Evolutionary conservation across 176 grass and related monocot species (phyloP).

Genomic region (Hordeum marinum): DNA sequence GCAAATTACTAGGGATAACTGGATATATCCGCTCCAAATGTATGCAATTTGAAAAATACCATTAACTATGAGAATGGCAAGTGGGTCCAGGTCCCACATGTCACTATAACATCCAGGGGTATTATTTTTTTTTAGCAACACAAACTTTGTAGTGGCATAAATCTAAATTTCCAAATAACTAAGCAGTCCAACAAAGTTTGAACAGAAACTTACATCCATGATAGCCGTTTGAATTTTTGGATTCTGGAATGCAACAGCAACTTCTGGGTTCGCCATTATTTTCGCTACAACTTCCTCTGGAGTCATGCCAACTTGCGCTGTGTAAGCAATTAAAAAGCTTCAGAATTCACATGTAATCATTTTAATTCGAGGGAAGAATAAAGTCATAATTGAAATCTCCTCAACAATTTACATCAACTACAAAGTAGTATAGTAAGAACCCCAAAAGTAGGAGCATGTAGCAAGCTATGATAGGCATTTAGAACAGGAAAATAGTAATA

Average conservation of each 20-base stretch:
- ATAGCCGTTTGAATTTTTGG: constrained; percentile 98
- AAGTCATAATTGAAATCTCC: neutral
- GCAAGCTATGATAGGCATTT: neutral
- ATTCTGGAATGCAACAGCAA: constrained; percentile 92
- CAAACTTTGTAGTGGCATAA: neutral
- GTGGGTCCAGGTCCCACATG: too few relatives aligned
- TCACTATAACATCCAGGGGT: too few relatives aligned
- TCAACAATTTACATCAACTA: neutral
- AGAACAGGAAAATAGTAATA: neutral
- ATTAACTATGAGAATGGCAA: neutral
- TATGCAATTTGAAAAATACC: neutral
- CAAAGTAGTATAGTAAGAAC: neutral
- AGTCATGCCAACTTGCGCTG: constrained; percentile 93
- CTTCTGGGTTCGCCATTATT: constrained; percentile 97
- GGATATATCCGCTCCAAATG: neutral
- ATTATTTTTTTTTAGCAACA: too few relatives aligned
- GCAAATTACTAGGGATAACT: constrained; percentile 18
- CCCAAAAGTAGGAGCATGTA: neutral
- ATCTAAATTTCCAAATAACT: neutral
- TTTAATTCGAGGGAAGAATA: neutral
- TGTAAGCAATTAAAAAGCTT: constrained; percentile 8
- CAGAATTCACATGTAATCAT: constrained; percentile 1
- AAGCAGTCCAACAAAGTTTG: neutral
- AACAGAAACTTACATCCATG: constrained; percentile 69
- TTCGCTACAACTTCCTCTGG: constrained; percentile 95